Base-by-base conservation (phyloP, 768 basidiomycete genomes). In the Scleroderma citrinum region DNA sequence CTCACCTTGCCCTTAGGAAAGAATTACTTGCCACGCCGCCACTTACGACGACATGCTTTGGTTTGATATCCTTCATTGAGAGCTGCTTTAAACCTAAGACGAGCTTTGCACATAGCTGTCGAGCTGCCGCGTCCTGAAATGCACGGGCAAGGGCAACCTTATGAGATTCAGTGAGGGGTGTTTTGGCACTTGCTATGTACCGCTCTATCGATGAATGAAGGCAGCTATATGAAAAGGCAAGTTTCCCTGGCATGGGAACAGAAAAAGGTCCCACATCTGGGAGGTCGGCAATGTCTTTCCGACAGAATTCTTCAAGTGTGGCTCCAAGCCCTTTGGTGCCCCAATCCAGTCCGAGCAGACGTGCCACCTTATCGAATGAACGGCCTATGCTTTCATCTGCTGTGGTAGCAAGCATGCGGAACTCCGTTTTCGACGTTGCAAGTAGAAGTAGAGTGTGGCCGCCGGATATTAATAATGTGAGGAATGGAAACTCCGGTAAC, bases 11-110 rank as follows among this genome's bases (percentile, higher is more conserved):
- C 14, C 91, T 72, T 49, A 98, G 69, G 55, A 75, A 82, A 20
- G 55, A 39, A 57, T 99, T 99, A 56, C 90, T 91, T 14, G 94
- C 95, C 0, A 99, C 95, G 2, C 95, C 95, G 0, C 95, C 95
- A 50, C 91, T 92, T 14, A 88, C 82, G 1, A 96, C 89, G 21
- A 98, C 55, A 47, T 83, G 72, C 11, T 63, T 65, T 3, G 89
- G 67, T 7, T 57, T 46, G 1, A 82, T 63, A n/a, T 69, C 75
- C 20, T 68, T 58, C 34, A 83, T 53, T 1, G 72, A 84, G 19
- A 87, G 67, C 41, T 55, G 48, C 8, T 59, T 47, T 45, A 57
- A 57, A 16, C 66, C 60, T 5, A 53, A 52, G 2, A 62, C 47
- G 10, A 95, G 69, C 67, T 94, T 96, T 39, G 81, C 78, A 57